phyloP scores from a whole-genome alignment of 345 rosid genomes.

The Eucalyptus cladocalyx region DNA sequence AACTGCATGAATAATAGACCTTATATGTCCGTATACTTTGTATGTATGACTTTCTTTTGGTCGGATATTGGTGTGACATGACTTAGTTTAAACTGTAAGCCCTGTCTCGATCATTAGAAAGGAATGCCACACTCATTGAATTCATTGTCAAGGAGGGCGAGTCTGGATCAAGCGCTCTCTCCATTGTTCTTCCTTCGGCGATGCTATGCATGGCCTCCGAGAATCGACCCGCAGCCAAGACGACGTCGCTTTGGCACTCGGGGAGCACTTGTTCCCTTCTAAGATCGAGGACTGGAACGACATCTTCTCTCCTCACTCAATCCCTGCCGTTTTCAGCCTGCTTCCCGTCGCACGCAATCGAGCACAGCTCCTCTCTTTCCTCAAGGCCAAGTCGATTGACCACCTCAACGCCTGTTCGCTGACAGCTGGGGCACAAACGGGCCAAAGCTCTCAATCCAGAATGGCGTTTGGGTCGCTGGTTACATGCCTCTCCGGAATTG shows the following conservation, averaged over 20 bases:
- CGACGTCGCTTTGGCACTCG: not conserved
- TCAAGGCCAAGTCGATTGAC: not conserved
- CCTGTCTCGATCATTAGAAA: not conserved
- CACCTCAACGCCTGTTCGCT: not conserved
- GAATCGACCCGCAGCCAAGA: not conserved
- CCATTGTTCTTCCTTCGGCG: not conserved
- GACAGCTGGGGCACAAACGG: not conserved
- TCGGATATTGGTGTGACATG: too few species aligned
- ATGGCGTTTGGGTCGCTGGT: not conserved
- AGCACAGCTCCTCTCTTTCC: not conserved
- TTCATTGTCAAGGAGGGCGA: not conserved
- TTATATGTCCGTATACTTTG: not conserved
- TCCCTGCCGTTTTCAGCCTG: slow-evolving; percentile 1
- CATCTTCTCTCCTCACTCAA: slow-evolving; percentile 1
- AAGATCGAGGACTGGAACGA: not conserved
- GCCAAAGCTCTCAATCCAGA: not conserved
- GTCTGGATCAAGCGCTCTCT: not conserved
- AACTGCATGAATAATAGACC: not conserved
- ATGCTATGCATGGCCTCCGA: not conserved
- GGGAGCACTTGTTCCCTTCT: not conserved
- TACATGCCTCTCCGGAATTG: not conserved
- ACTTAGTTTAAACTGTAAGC: not conserved
- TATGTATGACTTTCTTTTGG: too few species aligned
- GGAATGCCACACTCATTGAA: not conserved
- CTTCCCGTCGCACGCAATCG: not conserved